Evolutionary conservation across 2,329 filamentous ascomycete species (phyloP).

Genomic region (Elsinoe batatas): DNA sequence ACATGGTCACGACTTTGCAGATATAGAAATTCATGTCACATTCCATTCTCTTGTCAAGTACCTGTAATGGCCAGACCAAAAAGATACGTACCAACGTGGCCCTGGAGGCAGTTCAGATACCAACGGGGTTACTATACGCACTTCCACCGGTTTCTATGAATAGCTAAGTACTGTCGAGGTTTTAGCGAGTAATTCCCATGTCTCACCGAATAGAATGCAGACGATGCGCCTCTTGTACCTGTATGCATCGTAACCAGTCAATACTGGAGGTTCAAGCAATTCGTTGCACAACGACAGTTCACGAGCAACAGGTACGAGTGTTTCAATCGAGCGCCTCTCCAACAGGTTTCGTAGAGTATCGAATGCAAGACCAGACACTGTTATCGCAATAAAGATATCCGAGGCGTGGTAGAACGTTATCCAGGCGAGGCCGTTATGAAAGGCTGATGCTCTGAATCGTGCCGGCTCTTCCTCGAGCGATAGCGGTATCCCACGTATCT

Average conservation of each 20-base stretch:
- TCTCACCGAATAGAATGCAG: not conserved
- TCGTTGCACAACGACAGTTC: not conserved
- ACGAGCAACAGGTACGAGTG: not conserved
- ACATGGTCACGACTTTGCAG: not conserved
- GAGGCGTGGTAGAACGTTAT: not conserved
- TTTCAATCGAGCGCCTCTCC: not conserved
- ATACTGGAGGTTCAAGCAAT: not conserved
- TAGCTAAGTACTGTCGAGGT: not conserved
- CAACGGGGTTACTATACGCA: not conserved
- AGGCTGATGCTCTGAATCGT: not conserved
- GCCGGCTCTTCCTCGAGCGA: not conserved
- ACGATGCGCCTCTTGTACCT: not conserved
- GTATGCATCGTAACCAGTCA: not conserved
- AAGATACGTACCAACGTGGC: too few species aligned
- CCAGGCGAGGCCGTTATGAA: not conserved
- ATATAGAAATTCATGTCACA: too few species aligned
- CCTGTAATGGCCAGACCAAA: too few species aligned
- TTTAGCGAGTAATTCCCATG: not conserved
- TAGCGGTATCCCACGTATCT: not conserved
- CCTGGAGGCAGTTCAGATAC: too few species aligned
- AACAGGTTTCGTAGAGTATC: not conserved
- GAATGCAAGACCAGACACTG: not conserved
- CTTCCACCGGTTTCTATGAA: not conserved
- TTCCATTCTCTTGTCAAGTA: too few species aligned
- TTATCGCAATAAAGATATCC: not conserved